These are phyloP conservation scores for Nannochloropsis gaditana DNA, from an alignment of 108 stramenopile species.

Conservation along the genomic window DNA sequence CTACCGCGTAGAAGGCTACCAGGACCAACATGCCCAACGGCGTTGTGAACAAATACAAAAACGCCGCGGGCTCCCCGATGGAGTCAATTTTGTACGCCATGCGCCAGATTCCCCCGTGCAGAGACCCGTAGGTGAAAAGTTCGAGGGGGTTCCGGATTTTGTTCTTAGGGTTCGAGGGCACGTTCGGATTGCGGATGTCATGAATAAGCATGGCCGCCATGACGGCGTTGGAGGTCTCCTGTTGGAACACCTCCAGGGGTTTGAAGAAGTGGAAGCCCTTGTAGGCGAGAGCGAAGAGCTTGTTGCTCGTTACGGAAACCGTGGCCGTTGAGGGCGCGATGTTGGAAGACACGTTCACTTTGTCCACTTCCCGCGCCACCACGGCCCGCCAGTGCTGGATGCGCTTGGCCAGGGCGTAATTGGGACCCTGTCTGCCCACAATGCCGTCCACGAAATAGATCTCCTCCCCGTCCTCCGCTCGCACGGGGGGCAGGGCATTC, in stretches of 20 bases:
- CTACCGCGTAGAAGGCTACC: not conserved
- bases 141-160: slow-evolving; percentile 81
- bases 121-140: slow-evolving; percentile 82
- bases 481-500: slow-evolving; percentile 64
- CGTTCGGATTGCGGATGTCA: slow-evolving; percentile 73
- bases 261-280: slow-evolving; percentile 93
- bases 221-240: slow-evolving; percentile 90
- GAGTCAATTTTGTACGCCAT: slow-evolving; percentile 87
- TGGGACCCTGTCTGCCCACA: slow-evolving; percentile 93
- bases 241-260: slow-evolving; percentile 91
- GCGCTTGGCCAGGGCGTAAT: slow-evolving; percentile 87
- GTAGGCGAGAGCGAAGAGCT: slow-evolving; percentile 96
- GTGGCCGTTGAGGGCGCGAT: slow-evolving; percentile 95
- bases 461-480: slow-evolving; percentile 30
- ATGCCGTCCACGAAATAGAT: slow-evolving; percentile 72
- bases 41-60: not conserved
- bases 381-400: slow-evolving; percentile 97
- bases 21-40: not conserved
- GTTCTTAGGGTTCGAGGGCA: slow-evolving; percentile 56
- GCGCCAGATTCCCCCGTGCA: slow-evolving; percentile 93
- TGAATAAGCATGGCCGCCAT: slow-evolving; percentile 88
- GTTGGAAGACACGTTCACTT: slow-evolving; percentile 84
- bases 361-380: slow-evolving; percentile 70
- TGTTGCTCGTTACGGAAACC: slow-evolving; percentile 79
- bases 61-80: slow-evolving; percentile 60